Percentiles rank a stretch among this genome's conserved stretches.
These are phyloP conservation scores for Acanthochlamys bracteata DNA, from an alignment of 106 monocot genomes.

Conservation along the genomic window DNA sequence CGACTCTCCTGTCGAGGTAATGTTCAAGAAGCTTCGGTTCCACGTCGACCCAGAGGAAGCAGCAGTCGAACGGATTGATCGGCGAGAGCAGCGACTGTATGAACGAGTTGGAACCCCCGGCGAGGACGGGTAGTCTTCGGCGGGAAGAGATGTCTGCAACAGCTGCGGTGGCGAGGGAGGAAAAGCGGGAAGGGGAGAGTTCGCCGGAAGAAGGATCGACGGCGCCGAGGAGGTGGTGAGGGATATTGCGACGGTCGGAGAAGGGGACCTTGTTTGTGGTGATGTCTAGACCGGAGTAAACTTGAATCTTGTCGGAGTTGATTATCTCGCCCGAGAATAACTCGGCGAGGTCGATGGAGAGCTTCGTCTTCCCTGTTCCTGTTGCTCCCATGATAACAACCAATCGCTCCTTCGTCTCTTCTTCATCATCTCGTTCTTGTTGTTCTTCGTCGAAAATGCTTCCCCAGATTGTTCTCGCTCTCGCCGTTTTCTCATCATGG, in stretches of 20 bases:
- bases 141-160: conserved; percentile 30
- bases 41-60: conserved; percentile 81
- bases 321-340: conserved; percentile 49
- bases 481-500: too few relatives aligned
- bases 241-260: conserved; percentile 53
- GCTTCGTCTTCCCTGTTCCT: conserved; percentile 85
- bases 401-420: conserved; percentile 19
- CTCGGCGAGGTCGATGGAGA: conserved; percentile 66
- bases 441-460: too few relatives aligned
- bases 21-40: conserved; percentile 33
- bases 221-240: conserved; percentile 76
- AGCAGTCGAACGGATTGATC: conserved; percentile 27
- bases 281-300: conserved; percentile 76
- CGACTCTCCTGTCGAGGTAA: conserved; percentile 80
- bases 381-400: conserved; percentile 89
- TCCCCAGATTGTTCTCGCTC: too few relatives aligned
- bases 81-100: conserved; percentile 45
- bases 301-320: conserved; percentile 92
- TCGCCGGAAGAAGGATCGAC: conserved; percentile 47
- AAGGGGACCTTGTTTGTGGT: conserved; percentile 81
- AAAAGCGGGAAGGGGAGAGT: conserved; percentile 47
- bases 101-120: conserved; percentile 92
- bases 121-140: conserved; percentile 43
- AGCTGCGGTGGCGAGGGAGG: conserved; percentile 26
- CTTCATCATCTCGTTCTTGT: background rate